These are phyloP conservation scores for Penicillium goetzii DNA, from an alignment of 495 filamentous ascomycete genomes.

Conservation along the genomic window DNA sequence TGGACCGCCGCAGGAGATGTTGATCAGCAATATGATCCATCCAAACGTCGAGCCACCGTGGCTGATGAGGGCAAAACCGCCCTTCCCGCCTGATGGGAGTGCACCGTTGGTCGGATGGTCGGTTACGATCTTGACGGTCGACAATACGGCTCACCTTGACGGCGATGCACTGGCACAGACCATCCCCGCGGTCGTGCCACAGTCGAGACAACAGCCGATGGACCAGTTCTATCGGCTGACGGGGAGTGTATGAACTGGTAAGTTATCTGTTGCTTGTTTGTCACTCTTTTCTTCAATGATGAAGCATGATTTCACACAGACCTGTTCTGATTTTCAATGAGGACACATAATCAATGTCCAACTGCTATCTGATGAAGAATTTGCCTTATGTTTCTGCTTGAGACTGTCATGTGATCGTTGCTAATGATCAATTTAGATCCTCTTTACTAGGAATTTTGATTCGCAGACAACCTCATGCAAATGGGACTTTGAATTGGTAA, in stretches of 20 bases:
- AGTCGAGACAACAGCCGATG: constrained; percentile 69
- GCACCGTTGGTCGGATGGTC: constrained; percentile 21
- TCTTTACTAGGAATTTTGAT: not conserved
- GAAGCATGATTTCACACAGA: constrained; percentile 58
- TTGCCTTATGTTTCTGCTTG: constrained; percentile 6
- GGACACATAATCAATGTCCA: constrained; percentile 49
- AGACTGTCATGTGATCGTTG: constrained; percentile 10
- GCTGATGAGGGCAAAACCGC: constrained; percentile 8
- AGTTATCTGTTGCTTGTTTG: constrained; percentile 1
- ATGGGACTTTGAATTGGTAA: constrained; percentile 1
- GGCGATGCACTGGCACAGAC: constrained; percentile 48
- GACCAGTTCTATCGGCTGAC: constrained; percentile 60
- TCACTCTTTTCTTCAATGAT: constrained; percentile 41
- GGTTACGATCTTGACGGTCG: constrained; percentile 24
- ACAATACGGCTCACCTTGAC: constrained; percentile 65
- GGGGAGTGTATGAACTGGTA: constrained; percentile 10
- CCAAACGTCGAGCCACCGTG: constrained; percentile 10
- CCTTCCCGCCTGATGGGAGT: constrained; percentile 8
- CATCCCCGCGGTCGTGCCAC: constrained; percentile 68
- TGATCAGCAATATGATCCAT: constrained; percentile 4
- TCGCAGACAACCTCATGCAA: not conserved
- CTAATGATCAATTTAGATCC: constrained; percentile 12
- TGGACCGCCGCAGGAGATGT: constrained; percentile 6
- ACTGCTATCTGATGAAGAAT: constrained; percentile 51
- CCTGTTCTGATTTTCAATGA: constrained; percentile 57